Base-by-base conservation (phyloP, 768 basidiomycete species). In the Amanita jacksonii region DNA sequence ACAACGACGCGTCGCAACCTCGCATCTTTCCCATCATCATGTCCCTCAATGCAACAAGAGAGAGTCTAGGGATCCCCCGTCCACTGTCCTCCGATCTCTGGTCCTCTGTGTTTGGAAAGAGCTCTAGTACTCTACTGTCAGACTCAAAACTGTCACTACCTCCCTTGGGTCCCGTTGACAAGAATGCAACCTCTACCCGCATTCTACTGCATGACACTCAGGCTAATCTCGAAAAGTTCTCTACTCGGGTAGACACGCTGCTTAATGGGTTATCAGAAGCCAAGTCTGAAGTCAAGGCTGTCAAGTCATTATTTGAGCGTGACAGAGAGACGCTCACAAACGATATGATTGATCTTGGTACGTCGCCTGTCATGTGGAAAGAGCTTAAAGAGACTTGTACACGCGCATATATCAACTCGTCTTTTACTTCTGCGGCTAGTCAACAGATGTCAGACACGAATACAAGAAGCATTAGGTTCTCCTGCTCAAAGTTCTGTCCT, bases 201-300 rank as follows among this genome's bases (percentile, higher is more conserved):
- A 70, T 85, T 51, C 68, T 86, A 9, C 62, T 87, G 16, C 76
- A 85, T 50, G 85, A 86, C 55, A 85, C 81, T 1, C 81, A 85
- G 45, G 73, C 72, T 16, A 75, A 79, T 49, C 68, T 86, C 27
- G 81, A 87, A 59, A 73, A 65, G 51, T 85, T 86, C 47, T 74
- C 79, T 0, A 62, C 62, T 5, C 69, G 71, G 23, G 72, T 79
- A 10, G 76, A 74, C 33, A 60, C 60, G n/a, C 65, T 85, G 18
- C 59, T 74, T 1, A 57, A 58, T 8, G 67, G 62, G 24, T 66
- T 82, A 9, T 73, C 76, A 10, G 66, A 73, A 24, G 66, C 77
- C 19, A 71, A 68, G 49, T 57, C 62, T 5, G 77, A 82, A 51
- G 67, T 85, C 23, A 60, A 66, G 18, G 60, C 65, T 5, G 69